A percentile compares a stretch with the other conserved stretches of the same genome.
Conservation (phyloP, 2,329 filamentous ascomycete species). For the Fonsecaea pedrosoi region DNA sequence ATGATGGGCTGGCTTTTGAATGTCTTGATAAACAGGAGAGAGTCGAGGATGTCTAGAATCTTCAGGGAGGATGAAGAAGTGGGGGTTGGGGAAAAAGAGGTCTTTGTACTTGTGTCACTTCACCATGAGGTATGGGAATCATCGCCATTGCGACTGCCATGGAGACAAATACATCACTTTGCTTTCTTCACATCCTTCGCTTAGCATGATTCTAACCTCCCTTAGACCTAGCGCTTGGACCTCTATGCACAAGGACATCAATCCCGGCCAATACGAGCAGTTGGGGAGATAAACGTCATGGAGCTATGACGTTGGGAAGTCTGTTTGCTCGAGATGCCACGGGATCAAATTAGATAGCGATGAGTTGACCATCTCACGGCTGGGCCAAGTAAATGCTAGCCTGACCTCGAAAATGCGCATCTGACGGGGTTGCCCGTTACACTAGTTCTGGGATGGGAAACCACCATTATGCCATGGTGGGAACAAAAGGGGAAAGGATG, state of each 20-base stretch:
- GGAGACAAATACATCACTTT: conserved; percentile 10
- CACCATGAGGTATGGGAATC: neutral
- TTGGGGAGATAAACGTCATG: neutral
- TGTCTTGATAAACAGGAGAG: neutral
- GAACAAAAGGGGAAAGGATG: conserved; percentile 8
- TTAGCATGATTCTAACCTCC: conserved; percentile 16
- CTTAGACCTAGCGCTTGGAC: conserved; percentile 15
- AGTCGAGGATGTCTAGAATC: conserved; percentile 21
- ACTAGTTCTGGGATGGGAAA: conserved; percentile 19
- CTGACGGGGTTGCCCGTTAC: conserved; percentile 18
- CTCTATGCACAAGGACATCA: neutral
- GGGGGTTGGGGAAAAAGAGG: neutral
- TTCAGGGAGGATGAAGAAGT: conserved; percentile 16
- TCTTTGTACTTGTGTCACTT: conserved; percentile 23
- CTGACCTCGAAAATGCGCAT: conserved; percentile 1
- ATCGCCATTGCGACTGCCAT: conserved; percentile 1
- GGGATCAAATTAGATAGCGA: conserved; percentile 12
- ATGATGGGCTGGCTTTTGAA: conserved; percentile 10
- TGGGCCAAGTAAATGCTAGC: conserved; percentile 13
- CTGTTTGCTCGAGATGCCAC: neutral
- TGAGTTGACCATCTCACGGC: conserved; percentile 17
- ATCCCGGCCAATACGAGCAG: conserved; percentile 18
- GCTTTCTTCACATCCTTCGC: conserved; percentile 12
- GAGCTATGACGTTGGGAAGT: conserved; percentile 18
- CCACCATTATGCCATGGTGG: conserved; percentile 6